Evolutionary conservation across 805 yeast genomes (phyloP), one percentile per base, ranked within the genome.

Genomic region (Yamadazyma ubonensis): DNA sequence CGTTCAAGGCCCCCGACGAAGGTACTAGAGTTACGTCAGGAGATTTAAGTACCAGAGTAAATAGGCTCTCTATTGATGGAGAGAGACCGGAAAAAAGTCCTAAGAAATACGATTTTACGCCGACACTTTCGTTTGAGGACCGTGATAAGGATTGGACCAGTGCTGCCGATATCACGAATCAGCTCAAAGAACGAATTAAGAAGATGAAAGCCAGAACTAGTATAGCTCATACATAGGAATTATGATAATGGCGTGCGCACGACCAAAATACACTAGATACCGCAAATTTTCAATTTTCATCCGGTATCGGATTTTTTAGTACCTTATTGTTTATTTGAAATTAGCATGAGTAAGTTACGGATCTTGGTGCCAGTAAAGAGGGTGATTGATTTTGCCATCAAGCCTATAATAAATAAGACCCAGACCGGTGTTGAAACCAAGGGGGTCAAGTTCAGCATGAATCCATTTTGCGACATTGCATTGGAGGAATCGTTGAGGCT

Each of bases 391-490:
- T 85, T 86, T 41, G 96, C 96, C 11, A 76, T 90, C 54, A 86
- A 85, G 65, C 99, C 99, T 33, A 76, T 97, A 54, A 83, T 91
- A 63, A 89, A 89, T 71, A 81, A 86, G 62, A 70, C 95, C 10
- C 80, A 79, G 35, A 83, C 88, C 8, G 96, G 93, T 5, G 80
- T 86, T 36, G 96, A 89, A 52, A 79, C 91, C 40, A 78, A 84
- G 48, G 97, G 96, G 42, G 86, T 87, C 51, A 91, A 91, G 67
- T 89, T 83, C 71, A 78, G 88, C 57, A 87, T 91, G 62, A 93
- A 93, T 61, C 99, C 99, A 41, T 93, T 93, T 65, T 93, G 96
- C 67, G 99, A 93, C 65, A 93, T 93, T 58, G 99, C 99, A 6
- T 79, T 93, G 38, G 99, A 93, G 65, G 99, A 93, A 63, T 95